phyloP scores from a whole-genome alignment of 1,139 yeast species.

The Spencermartinsiella ligniputridi region DNA sequence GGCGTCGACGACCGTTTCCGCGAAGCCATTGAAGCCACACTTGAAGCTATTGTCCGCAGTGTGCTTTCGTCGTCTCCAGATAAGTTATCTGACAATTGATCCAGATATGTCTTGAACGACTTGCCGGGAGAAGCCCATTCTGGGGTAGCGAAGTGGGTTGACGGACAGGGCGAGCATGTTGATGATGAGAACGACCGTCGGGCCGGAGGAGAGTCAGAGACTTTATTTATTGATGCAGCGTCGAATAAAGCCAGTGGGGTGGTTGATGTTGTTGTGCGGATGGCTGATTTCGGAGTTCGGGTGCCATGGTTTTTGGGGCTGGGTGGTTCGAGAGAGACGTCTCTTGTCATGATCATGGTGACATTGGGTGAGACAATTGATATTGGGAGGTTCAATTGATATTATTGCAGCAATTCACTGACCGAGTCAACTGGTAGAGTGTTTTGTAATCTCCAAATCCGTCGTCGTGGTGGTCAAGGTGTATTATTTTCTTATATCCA shows the following conservation, averaged over 20 bases:
- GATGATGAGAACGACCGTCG: conserved; percentile 9
- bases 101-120: conserved; percentile 21
- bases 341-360: background rate
- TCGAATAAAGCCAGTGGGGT: background rate
- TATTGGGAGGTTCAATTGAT: no score
- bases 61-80: conserved; percentile 1
- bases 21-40: background rate
- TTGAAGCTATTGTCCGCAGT: background rate
- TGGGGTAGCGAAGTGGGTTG: conserved; percentile 20
- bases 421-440: no score
- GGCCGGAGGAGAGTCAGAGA: background rate
- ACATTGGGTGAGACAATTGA: no score
- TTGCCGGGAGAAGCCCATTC: conserved; percentile 26
- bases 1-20: conserved; percentile 2
- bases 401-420: no score
- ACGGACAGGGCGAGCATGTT: conserved; percentile 13
- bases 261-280: background rate
- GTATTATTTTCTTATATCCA: no score
- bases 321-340: background rate
- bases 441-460: no score
- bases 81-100: conserved; percentile 7
- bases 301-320: background rate
- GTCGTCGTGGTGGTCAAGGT: no score
- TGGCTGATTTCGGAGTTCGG: background rate
- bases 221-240: background rate